Base-by-base conservation (phyloP, 345 rosid genomes). In the Aurinia saxatilis region DNA sequence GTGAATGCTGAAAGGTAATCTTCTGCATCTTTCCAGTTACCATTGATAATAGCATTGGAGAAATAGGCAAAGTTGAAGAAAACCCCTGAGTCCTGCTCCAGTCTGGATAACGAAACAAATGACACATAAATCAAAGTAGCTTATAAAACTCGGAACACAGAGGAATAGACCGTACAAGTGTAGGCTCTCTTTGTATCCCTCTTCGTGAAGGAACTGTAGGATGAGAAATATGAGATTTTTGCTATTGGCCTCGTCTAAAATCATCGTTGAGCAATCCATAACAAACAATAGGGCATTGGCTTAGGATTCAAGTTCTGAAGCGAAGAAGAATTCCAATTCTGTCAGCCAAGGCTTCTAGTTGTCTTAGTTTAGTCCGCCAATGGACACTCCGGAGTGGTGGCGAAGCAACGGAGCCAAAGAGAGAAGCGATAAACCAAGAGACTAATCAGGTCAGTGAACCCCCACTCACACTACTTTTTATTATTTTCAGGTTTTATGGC, bases 1-100 rank as follows among this genome's bases (percentile, higher is more conserved):
- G 76, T 77, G 59, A 77, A 77, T 40, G 76, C 76, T 40, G 59
- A 66, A 63, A 74, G 76, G 31, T 77, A 74, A 5, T 59, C 55
- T 18, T 73, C 81, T 36, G 78, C 78, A 3, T 40, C 57, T 62
- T 52, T 73, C 68, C 63, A 74, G 13, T 71, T 70, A 57, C 78
- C 72, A 31, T 29, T 53, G 10, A 23, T 35, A n/a, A 78, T 63
- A 12, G 16, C 19, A 17, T 55, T 41, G 4, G 62, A 58, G 46
- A 78, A 74, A 44, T 45, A 75, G 45, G 51, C 15, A 45, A 42
- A 48, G 44, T 67, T 39, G 45, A 78, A 78, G 72, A 63, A 67
- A 59, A 67, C 10, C 40, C 39, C 23, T 9, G 81, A 74, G 18
- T 78, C 81, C 31, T 70, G 55, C 72, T 74, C 81, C 65, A 78